Evolutionary conservation across 2,329 filamentous ascomycete genomes (phyloP).

Genomic region (Talaromyces verruculosus): DNA sequence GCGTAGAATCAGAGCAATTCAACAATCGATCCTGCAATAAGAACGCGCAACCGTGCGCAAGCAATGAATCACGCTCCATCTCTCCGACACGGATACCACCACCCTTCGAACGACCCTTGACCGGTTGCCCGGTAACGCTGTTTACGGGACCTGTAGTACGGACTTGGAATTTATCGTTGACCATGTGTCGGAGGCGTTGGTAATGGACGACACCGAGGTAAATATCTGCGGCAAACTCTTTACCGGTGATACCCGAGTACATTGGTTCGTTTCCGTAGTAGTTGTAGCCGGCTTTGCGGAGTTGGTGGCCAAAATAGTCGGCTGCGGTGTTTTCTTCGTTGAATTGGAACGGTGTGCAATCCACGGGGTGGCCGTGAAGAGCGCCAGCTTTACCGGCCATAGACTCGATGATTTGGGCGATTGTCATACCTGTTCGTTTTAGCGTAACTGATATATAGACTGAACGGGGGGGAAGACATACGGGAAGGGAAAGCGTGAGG

Average conservation of each 20-base stretch:
- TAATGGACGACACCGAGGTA: conserved; percentile 98
- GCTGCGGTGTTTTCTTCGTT: conserved; percentile 87
- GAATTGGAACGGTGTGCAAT: conserved; percentile 93
- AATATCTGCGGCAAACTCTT: conserved; percentile 91
- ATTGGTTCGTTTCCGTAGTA: conserved; percentile 98
- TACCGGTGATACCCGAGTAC: conserved; percentile 95
- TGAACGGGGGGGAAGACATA: conserved; percentile 26
- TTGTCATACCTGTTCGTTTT: conserved; percentile 69
- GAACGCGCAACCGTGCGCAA: conserved; percentile 94
- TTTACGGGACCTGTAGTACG: conserved; percentile 93
- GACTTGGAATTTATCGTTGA: conserved; percentile 99
- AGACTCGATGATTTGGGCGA: conserved; percentile 98
- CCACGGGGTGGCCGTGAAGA: conserved; percentile 91
- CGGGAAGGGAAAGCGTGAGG: conserved; percentile 98
- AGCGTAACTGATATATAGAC: conserved; percentile 4
- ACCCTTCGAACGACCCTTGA: conserved; percentile 93
- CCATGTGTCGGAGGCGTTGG: conserved; percentile 97
- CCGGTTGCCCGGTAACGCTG: conserved; percentile 86
- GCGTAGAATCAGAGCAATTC: conserved; percentile 93
- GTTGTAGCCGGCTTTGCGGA: conserved; percentile 93
- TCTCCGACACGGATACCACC: conserved; percentile 99
- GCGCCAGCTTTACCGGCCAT: conserved; percentile 92
- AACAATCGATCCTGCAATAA: conserved; percentile 91
- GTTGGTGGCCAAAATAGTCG: conserved; percentile 94
- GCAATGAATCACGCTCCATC: conserved; percentile 94